Conservation (phyloP, 345 rosid genomes). For the Eutrema yunnanense region DNA sequence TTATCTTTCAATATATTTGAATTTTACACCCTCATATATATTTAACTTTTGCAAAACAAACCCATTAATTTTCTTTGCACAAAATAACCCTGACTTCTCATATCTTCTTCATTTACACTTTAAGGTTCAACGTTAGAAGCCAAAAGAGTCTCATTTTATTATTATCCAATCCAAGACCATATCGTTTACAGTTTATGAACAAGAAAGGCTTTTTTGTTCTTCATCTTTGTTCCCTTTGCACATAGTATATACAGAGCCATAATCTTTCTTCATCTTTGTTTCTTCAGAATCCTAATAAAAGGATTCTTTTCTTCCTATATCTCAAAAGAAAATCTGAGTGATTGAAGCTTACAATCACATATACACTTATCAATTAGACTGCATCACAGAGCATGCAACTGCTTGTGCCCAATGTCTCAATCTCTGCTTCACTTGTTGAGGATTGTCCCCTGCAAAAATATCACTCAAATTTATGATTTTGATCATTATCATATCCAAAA, state of each 20-base stretch:
- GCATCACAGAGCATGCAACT: constrained; percentile 83
- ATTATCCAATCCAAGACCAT: constrained; percentile 6
- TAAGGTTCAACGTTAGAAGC: background rate
- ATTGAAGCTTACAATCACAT: constrained; percentile 12
- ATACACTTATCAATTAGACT: constrained; percentile 26
- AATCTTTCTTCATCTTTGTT: background rate
- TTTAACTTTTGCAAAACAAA: background rate
- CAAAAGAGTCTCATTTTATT: constrained; percentile 2
- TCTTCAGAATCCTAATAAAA: background rate
- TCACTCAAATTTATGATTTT: background rate
- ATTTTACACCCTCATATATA: constrained; percentile 2
- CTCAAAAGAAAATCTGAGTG: constrained; percentile 18
- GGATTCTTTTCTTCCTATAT: constrained; percentile 1
- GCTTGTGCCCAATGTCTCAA: constrained; percentile 98
- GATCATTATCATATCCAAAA: background rate
- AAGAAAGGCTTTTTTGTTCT: background rate
- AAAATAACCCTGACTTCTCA: background rate
- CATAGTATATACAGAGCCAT: constrained; percentile 21
- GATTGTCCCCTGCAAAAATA: constrained; percentile 27
- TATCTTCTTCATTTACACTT: background rate
- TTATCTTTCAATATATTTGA: constrained; percentile 4
- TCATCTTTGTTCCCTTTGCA: constrained; percentile 6
- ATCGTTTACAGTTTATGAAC: constrained; percentile 11
- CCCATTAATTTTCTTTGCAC: background rate
- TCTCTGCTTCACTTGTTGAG: constrained; percentile 66